Evolutionary conservation across 768 basidiomycete genomes (phyloP).

Genomic region (Amanita molliuscula): DNA sequence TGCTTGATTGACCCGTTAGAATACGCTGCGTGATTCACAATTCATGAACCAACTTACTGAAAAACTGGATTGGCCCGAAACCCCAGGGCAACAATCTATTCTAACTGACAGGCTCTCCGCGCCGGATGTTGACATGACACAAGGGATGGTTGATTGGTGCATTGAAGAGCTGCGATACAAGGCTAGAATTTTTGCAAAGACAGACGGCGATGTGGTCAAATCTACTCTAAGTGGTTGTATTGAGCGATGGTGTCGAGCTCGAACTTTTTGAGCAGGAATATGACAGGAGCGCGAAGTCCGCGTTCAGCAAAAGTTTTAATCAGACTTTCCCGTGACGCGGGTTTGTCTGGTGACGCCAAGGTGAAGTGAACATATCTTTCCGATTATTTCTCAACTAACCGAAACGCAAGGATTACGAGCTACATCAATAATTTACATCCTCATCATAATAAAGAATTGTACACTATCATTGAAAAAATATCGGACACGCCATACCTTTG

Average conservation of each 20-base stretch:
- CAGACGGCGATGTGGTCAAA: constrained; percentile 14
- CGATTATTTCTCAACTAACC: too few species aligned
- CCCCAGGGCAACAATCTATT: constrained; percentile 11
- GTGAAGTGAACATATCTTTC: too few species aligned
- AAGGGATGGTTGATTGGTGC: constrained; percentile 13
- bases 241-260: constrained; percentile 15
- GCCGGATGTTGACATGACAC: constrained; percentile 7
- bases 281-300: background rate
- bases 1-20: constrained; percentile 14
- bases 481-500: constrained; percentile 15
- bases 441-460: constrained; percentile 13
- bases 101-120: too few species aligned
- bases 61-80: constrained; percentile 15
- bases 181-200: constrained; percentile 8
- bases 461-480: constrained; percentile 14
- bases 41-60: constrained; percentile 19
- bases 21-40: constrained; percentile 14
- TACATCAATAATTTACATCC: background rate
- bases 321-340: constrained; percentile 8
- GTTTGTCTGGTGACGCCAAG: too few species aligned
- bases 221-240: constrained; percentile 19
- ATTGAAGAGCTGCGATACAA: constrained; percentile 16
- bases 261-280: too few species aligned
- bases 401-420: too few species aligned
- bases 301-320: constrained; percentile 1